Conservation (phyloP, 2,329 filamentous ascomycete genomes). For the Aspergillus pseudotamarii region DNA sequence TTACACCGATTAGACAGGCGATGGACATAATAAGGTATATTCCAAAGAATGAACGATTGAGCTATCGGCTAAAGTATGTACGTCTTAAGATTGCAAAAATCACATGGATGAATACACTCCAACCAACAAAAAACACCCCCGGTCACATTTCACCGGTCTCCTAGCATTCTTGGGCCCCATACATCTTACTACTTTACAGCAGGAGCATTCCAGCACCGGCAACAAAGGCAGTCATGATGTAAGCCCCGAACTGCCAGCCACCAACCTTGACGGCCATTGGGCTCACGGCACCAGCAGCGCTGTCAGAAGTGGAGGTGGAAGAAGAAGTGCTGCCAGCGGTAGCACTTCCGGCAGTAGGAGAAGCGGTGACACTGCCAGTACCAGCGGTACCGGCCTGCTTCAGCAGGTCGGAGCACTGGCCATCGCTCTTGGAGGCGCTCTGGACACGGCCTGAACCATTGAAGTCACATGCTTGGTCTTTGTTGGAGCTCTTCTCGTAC, state of each 20-base stretch:
- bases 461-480: conserved; percentile 48
- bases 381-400: conserved; percentile 44
- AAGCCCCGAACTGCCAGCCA: conserved; percentile 45
- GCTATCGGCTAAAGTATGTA: conserved; percentile 11
- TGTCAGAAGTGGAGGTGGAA: conserved; percentile 29
- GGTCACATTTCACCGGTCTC: not conserved
- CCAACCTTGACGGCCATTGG: conserved; percentile 44
- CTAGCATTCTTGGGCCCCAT: not conserved
- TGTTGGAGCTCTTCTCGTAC: conserved; percentile 40
- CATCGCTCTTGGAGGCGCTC: conserved; percentile 33
- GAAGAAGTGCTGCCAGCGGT: conserved; percentile 20
- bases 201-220: conserved; percentile 52
- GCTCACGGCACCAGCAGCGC: conserved; percentile 34
- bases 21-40: not conserved
- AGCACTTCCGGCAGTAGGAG: conserved; percentile 32
- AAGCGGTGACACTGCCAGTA: conserved; percentile 42
- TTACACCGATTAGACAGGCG: not conserved
- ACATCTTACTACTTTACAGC: conserved; percentile 38
- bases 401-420: conserved; percentile 39
- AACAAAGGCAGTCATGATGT: conserved; percentile 46
- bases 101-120: conserved; percentile 1
- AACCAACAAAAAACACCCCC: not conserved
- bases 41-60: conserved; percentile 3
- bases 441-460: conserved; percentile 44
- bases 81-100: not conserved